Evolutionary conservation across 176 grass and related monocot species (phyloP).

Genomic region (Zoysia japonica): DNA sequence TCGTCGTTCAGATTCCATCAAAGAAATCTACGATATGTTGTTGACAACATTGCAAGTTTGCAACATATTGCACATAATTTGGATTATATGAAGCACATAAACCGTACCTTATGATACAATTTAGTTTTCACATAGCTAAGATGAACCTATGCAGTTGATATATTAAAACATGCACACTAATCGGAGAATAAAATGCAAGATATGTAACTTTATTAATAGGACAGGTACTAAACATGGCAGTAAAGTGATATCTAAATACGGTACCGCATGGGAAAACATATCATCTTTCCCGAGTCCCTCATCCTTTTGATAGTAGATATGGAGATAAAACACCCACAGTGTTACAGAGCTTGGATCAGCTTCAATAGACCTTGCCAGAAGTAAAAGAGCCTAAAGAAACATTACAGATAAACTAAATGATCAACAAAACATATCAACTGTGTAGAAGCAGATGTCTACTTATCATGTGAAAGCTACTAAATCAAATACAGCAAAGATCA

Average conservation of each 20-base stretch:
- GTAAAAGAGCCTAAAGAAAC: constrained; percentile 73
- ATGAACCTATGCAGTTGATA: background rate
- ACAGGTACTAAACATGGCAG: constrained; percentile 15
- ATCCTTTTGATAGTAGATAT: constrained; percentile 90
- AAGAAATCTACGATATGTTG: background rate
- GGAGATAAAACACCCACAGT: constrained; percentile 94
- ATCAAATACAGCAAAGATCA: constrained; percentile 44
- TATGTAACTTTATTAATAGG: background rate
- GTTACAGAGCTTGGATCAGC: constrained; percentile 68
- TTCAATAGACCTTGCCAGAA: constrained; percentile 81
- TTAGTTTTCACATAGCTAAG: constrained; percentile 12
- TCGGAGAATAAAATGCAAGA: constrained; percentile 8
- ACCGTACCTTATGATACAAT: constrained; percentile 21
- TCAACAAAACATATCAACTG: constrained; percentile 34
- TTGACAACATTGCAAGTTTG: background rate
- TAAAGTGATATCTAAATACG: constrained; percentile 45
- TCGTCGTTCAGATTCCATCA: background rate
- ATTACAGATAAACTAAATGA: constrained; percentile 21
- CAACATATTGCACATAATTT: background rate
- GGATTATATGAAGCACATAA: background rate
- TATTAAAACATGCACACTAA: constrained; percentile 22
- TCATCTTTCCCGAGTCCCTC: constrained; percentile 90
- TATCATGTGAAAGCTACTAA: background rate
- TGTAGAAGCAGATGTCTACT: constrained; percentile 8
- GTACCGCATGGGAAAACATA: constrained; percentile 94